phyloP scores from a whole-genome alignment of 2,329 filamentous ascomycete genomes.

The Exophiala alcalophila region DNA sequence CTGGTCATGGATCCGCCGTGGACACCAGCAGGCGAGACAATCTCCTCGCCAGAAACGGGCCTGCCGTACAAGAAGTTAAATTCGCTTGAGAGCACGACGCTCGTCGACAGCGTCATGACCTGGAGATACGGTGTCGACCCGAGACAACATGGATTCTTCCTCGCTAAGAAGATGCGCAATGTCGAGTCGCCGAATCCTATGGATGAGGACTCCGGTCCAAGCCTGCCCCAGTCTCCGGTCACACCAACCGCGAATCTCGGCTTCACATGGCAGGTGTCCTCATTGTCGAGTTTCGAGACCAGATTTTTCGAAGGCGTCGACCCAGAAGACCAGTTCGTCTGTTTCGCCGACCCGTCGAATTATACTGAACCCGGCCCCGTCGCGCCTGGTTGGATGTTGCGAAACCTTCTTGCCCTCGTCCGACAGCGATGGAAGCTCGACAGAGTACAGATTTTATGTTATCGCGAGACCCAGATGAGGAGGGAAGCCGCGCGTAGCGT shows the following conservation, averaged over 20 bases:
- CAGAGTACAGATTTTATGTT: constrained; percentile 81
- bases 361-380: constrained; percentile 91
- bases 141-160: constrained; percentile 89
- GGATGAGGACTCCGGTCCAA: constrained; percentile 33
- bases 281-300: constrained; percentile 73
- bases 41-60: constrained; percentile 27
- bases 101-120: constrained; percentile 80
- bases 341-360: constrained; percentile 89
- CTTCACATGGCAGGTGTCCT: constrained; percentile 74
- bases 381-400: constrained; percentile 87
- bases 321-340: constrained; percentile 74
- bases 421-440: constrained; percentile 75
- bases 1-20: constrained; percentile 84
- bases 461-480: constrained; percentile 74
- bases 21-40: constrained; percentile 52
- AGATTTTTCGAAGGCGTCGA: constrained; percentile 78
- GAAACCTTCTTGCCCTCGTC: constrained; percentile 83
- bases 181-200: constrained; percentile 31
- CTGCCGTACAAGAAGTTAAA: constrained; percentile 48
- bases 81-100: constrained; percentile 67
- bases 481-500: constrained; percentile 80
- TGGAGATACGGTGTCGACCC: constrained; percentile 81
- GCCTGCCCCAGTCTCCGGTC: constrained; percentile 42
- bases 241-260: constrained; percentile 56
- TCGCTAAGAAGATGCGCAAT: constrained; percentile 70